Evolutionary conservation across 768 basidiomycete genomes (phyloP), one percentile per base, ranked within the genome.

Genomic region (Mycena indigotica): DNA sequence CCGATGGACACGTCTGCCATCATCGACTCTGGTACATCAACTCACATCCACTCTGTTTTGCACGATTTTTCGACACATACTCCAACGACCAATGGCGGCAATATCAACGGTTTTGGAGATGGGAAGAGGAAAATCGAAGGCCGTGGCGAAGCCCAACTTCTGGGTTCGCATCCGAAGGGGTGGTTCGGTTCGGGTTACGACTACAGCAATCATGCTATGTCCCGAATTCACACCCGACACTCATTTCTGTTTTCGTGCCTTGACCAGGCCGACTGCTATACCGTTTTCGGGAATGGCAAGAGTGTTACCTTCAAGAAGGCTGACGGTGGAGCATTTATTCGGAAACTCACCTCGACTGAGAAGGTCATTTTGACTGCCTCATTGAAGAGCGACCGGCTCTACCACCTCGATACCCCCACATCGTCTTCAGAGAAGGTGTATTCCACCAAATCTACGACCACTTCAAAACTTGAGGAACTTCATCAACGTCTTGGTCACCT

Each of bases 21-120:
- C 49, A 56, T 63, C 53, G 57, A 63, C 39, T 56, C 58, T 39
- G 58, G 61, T 32, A 49, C 61, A 41, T 55, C 61, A 13, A 35
- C 53, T 19, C 58, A 60, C 52, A 53, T 60, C 50, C 53, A 56
- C 50, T 56, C 53, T 45, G 48, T 39, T 25, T 40, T 32, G 32
- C 41, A 26, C 38, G 58, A 63, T 30, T 63, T 63, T 40, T 41
- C 46, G 13, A 46, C 57, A 5, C 48, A 25, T 32, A 10, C 30
- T 32, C 32, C 40, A 19, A 28, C 53, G 12, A 38, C 19, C 1
- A 38, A 53, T 26, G 39, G 44, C 8, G 39, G 44, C 8, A 30
- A 46, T 40, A 49, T 60, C 28, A 49, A 25, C 38, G 58, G 58
- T 16, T 60, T 60, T 41, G 62, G 58, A 19, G 55, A 56, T 29